Evolutionary conservation across 805 yeast species (phyloP).

Genomic region (Ogataea zsoltii): DNA sequence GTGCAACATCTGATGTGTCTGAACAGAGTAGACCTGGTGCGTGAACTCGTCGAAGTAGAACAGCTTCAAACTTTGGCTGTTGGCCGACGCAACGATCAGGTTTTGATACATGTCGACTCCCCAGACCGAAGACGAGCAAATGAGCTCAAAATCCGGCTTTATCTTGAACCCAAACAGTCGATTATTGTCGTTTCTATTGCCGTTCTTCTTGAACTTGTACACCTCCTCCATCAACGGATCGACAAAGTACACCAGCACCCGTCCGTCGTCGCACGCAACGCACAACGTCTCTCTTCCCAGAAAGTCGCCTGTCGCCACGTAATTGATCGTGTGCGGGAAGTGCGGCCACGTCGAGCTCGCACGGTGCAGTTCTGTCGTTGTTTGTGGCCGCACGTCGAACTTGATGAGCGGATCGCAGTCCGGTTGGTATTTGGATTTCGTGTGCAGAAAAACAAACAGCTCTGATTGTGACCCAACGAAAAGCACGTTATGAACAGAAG

Average conservation of each 20-base stretch:
- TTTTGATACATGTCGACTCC: slow-evolving; percentile 50
- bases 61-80: slow-evolving; percentile 47
- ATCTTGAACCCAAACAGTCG: slow-evolving; percentile 12
- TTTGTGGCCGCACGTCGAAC: slow-evolving; percentile 44
- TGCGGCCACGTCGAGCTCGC: slow-evolving; percentile 45
- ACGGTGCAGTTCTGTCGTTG: slow-evolving; percentile 43
- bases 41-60: slow-evolving; percentile 34
- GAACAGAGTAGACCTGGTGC: slow-evolving; percentile 19
- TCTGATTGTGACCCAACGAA: slow-evolving; percentile 38
- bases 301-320: slow-evolving; percentile 41
- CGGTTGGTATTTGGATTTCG: slow-evolving; percentile 33
- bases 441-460: slow-evolving; percentile 37
- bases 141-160: slow-evolving; percentile 31
- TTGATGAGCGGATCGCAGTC: slow-evolving; percentile 25
- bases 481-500: slow-evolving; percentile 20
- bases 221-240: slow-evolving; percentile 30
- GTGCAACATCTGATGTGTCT: slow-evolving; percentile 46
- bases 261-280: slow-evolving; percentile 58
- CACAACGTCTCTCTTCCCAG: slow-evolving; percentile 44
- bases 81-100: slow-evolving; percentile 54
- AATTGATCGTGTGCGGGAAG: slow-evolving; percentile 59
- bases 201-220: slow-evolving; percentile 1
- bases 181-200: background rate
- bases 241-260: slow-evolving; percentile 40
- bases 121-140: slow-evolving; percentile 56